Base-by-base conservation (phyloP, 2,329 filamentous ascomycete genomes). In the Neopestalotiopsis sp. region DNA sequence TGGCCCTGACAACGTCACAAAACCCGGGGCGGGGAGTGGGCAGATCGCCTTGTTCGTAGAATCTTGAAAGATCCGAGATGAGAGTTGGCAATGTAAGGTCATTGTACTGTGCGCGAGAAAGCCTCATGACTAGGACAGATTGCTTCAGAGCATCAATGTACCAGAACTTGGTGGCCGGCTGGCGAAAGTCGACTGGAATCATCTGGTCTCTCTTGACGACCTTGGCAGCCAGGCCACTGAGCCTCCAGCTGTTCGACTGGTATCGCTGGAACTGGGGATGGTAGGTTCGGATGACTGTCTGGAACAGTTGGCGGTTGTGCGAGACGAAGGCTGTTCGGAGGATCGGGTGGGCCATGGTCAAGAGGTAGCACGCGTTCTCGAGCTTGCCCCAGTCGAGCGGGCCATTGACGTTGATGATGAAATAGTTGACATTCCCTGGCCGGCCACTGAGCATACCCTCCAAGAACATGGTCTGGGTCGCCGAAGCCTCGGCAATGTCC, bases 271-370 rank as follows among this genome's bases (percentile, higher is more conserved):
- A 87, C 1, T 84, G 80, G 1, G 84, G 79, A 2, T 75, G 77
- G 71, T 81, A 82, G 2, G 80, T 79, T 62, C 81, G 81, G 45
- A 86, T 74, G 42, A 84, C 81, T 0, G 85, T 84, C 73, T 88
- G 86, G 71, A 84, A 87, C 0, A 87, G 78, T 2, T 79, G 80
- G 6, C 84, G 80, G 12, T 82, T 80, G 61, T 86, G 81, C 0
- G 81, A 76, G 2, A 86, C 79, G 67, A 90, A 90, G 0, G 84
- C 83, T 0, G 88, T 89, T 28, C 87, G 84, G 7, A 90, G 80
- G 34, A 87, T 85, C 0, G 85, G 83, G 57, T 88, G 86, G 45
- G 85, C 78, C 42, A 76, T 76, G 0, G 79, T 77, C 9, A 88
- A 78, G 13, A 80, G 79, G 28, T 79, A 78, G 71, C 85, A 87